Evolutionary conservation across 805 yeast genomes (phyloP), one percentile per base, ranked within the genome.

Genomic region (Pichia phayaonensis): DNA sequence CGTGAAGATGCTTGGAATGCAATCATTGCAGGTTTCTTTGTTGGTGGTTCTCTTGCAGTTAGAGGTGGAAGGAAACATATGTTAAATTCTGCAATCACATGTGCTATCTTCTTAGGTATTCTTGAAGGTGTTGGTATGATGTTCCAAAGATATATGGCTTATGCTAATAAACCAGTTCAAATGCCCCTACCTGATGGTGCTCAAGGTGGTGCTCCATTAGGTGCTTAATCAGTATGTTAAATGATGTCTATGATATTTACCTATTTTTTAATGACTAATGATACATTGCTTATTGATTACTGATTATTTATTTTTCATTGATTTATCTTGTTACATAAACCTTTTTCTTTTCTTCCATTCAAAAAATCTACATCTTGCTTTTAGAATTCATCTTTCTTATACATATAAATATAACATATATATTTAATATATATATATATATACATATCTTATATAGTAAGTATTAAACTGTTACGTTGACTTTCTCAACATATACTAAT

Each of bases 1-100:
- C 88, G 97, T 75, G 99, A 94, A 70, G 99, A 94, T 69, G 96
- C 98, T 8, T 87, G 96, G 87, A 94, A 94, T 68, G 97, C 97
- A 58, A 90, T 94, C 65, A 84, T 92, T 64, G 97, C 98, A 34
- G 99, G 99, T 52, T 90, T 94, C 67, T 88, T 88, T 75, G 90
- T 96, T 43, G 99, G 99, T 77, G 99, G 99, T 61, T 84, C 98
- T 22, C 75, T 94, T 60, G 99, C 98, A 54, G 81, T 94, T 59
- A 89, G 99, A 82, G 99, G 99, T 65, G 99, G 99, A 48, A 89
- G 96, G 90, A 87, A 81, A 73, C 97, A 92, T 69, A 86, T 96
- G 47, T 80, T 97, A 72, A 92, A 90, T 70, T 86, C 95, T 54
- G 98, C 98, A 60, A 90, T 94, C 60, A 86, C 96, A 29, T 94